phyloP scores from a whole-genome alignment of 2,329 filamentous ascomycete genomes.

The Trichoderma polysporum region DNA sequence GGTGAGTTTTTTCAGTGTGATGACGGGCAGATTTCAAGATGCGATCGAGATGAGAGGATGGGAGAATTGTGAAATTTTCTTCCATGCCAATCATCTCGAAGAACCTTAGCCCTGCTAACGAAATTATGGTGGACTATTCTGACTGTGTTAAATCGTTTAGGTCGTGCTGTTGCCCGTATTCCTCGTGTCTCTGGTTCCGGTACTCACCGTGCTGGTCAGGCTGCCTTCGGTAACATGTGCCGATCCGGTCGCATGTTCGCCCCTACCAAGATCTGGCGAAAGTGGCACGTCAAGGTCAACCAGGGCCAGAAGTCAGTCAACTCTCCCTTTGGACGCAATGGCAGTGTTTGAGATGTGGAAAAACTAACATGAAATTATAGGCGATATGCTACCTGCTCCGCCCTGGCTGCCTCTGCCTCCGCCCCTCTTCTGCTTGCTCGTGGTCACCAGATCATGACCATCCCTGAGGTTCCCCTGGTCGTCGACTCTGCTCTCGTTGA shows the following conservation, averaged over 20 bases:
- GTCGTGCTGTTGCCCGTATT: constrained; percentile 99
- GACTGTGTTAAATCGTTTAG: constrained; percentile 45
- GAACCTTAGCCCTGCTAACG: neutral
- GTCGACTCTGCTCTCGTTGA: constrained; percentile 89
- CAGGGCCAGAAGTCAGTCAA: constrained; percentile 84
- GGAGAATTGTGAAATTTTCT: neutral
- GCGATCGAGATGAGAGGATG: neutral
- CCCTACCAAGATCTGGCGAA: constrained; percentile 99
- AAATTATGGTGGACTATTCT: neutral
- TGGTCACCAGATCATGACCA: constrained; percentile 88
- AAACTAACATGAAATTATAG: constrained; percentile 44
- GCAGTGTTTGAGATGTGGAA: neutral
- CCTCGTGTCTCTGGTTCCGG: constrained; percentile 99
- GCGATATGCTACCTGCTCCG: constrained; percentile 97
- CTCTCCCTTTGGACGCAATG: neutral
- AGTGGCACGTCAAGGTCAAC: constrained; percentile 99
- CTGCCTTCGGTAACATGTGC: constrained; percentile 99
- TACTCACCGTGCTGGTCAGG: constrained; percentile 99
- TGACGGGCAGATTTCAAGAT: neutral
- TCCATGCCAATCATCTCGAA: neutral
- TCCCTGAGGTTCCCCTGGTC: constrained; percentile 96
- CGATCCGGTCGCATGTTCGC: constrained; percentile 99
- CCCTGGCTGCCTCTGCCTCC: constrained; percentile 93
- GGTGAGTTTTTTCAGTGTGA: constrained; percentile 61
- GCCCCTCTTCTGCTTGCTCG: constrained; percentile 93